Base-by-base conservation (phyloP, 805 yeast species). In the Schwanniomyces yamadae region DNA sequence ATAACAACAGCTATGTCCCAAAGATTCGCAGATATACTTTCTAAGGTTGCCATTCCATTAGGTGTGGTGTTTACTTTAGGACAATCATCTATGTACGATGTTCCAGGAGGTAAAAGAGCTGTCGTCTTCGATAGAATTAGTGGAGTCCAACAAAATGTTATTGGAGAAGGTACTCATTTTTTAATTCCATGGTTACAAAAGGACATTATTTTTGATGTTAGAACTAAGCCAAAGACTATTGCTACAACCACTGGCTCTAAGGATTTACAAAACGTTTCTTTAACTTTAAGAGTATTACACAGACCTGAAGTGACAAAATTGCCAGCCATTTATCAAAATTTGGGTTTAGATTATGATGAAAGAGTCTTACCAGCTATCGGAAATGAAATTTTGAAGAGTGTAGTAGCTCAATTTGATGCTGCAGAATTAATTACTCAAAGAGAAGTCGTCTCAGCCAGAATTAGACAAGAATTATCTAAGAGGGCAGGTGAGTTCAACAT, bases 161-260 rank as follows among this genome's bases (percentile, higher is more conserved):
- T 90, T 41, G 96, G 97, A 19, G 99, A 93, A 68, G 99, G 99
- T 41, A 85, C 98, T 16, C 98, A 93, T 63, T 93, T 93, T 62
- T 69, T 90, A 46, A 61, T 93, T 35, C 99, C 99, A 35, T 93
- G 99, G 98, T 70, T 93, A 46, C 99, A 93, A 61, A 82, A 79
- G 59, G 95, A 98, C 3, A 75, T 93, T 33, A 68, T 88, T 12
- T 93, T 77, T 61, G 99, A 93, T 60, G 96, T 93, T 19, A 77
- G 97, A 57, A 90, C 96, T n/a, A 84, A 80, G 46, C 98, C 99
- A 23, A 82, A 93, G 64, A 86, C 84, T 49, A 90, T 93, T 54
- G 80, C 95, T 28, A 84, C 98, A 15, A 86, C 89, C 45, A 93
- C 99, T 1, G 99, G 99, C 23, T 88, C 97, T 16, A 93, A 91